These are phyloP conservation scores for Spirogloea muscicola DNA, from an alignment of 139 green algal species.

Conservation along the genomic window DNA sequence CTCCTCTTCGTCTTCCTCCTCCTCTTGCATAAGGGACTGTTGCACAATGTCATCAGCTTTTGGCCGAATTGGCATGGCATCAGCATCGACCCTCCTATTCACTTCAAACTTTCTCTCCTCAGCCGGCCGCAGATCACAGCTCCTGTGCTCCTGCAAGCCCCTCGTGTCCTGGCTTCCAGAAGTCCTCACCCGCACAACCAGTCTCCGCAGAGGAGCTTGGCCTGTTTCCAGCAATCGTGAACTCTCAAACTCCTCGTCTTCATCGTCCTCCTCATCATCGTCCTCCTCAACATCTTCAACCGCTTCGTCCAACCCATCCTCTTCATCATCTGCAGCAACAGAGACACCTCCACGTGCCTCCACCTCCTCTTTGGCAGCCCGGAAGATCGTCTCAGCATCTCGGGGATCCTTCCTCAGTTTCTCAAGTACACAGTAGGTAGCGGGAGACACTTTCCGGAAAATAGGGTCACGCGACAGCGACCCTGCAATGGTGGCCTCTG, in stretches of 20 bases:
- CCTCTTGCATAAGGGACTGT: too few relatives aligned
- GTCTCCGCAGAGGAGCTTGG: too few relatives aligned
- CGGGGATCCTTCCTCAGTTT: neutral
- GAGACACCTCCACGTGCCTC: neutral
- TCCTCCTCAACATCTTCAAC: conserved; percentile 7
- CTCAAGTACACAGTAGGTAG: conserved; percentile 61
- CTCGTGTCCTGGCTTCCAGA: too few relatives aligned
- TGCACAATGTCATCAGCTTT: too few relatives aligned
- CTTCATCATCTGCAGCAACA: conserved; percentile 15
- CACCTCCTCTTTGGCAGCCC: conserved; percentile 14
- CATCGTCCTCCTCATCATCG: conserved; percentile 16
- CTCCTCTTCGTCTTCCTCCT: too few relatives aligned
- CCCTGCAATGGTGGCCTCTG: conserved; percentile 48
- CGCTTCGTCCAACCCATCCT: neutral
- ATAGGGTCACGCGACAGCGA: conserved; percentile 74
- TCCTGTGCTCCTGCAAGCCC: too few relatives aligned
- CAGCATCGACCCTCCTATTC: too few relatives aligned
- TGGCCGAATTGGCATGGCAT: too few relatives aligned
- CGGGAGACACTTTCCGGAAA: conserved; percentile 68
- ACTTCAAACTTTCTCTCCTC: too few relatives aligned
- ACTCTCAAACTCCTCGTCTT: conserved; percentile 20
- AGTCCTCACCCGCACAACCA: too few relatives aligned
- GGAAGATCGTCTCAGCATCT: conserved; percentile 12
- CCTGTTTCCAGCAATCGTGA: too few relatives aligned
- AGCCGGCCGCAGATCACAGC: too few relatives aligned